Percentiles rank a stretch among this genome's conserved stretches.
Conservation (phyloP, 78 protist genomes). For the Dictyostelium brefeldianum region DNA sequence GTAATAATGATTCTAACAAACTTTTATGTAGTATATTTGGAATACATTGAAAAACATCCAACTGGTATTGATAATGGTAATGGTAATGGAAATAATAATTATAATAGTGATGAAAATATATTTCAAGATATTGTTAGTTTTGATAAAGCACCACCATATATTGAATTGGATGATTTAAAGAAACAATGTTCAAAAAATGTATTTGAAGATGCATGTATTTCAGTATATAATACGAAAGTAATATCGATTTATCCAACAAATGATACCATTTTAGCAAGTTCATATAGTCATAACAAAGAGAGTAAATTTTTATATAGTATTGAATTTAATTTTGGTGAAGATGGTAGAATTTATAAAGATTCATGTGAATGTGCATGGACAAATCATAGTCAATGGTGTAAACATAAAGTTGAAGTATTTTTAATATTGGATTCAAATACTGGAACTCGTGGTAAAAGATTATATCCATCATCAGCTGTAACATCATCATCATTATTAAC, state of each 20-base stretch:
- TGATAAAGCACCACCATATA: not conserved
- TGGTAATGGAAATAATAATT: not conserved
- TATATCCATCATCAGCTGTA: not conserved
- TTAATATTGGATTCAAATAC: not conserved
- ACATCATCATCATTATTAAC: not conserved
- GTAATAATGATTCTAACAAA: too few relatives aligned
- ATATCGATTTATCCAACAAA: not conserved
- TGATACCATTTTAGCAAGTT: not conserved
- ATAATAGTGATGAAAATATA: not conserved
- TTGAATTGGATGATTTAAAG: not conserved
- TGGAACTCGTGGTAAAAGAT: not conserved
- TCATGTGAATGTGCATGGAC: not conserved
- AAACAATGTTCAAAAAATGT: conserved; percentile 7
- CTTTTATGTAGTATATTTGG: not conserved
- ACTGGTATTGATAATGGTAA: too few relatives aligned
- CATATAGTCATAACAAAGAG: not conserved
- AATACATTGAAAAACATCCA: not conserved
- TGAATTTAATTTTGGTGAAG: not conserved
- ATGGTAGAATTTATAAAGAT: not conserved
- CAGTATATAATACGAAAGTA: not conserved
- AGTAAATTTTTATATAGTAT: not conserved
- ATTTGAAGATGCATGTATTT: not conserved
- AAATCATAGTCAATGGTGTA: conserved; percentile 3
- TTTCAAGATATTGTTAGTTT: not conserved
- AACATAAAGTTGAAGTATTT: conserved; percentile 9